Conservation (phyloP, 768 basidiomycete genomes). For the Leccinum boreale region DNA sequence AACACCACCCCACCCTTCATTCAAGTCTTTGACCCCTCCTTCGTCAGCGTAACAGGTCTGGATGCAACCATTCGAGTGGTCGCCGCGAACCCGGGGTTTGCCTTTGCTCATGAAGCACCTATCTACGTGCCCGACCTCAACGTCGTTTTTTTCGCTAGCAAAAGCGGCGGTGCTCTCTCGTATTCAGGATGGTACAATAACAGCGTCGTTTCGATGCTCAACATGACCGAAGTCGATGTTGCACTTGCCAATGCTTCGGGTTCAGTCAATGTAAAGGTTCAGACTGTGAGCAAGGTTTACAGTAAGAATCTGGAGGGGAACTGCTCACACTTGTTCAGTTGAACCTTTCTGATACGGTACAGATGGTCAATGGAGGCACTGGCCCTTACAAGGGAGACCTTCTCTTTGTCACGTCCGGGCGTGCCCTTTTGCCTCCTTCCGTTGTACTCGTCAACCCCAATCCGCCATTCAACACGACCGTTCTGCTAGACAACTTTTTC, state of each 20-base stretch:
- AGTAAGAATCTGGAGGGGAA: neutral
- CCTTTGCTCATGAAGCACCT: constrained; percentile 79
- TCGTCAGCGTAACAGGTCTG: constrained; percentile 56
- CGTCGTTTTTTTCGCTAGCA: constrained; percentile 70
- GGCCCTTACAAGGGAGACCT: constrained; percentile 58
- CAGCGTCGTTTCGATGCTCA: constrained; percentile 61
- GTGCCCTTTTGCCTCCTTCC: constrained; percentile 58
- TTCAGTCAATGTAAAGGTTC: constrained; percentile 48
- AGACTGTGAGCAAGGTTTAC: constrained; percentile 28
- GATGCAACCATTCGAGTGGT: constrained; percentile 57
- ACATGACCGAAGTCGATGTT: constrained; percentile 49
- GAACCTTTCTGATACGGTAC: constrained; percentile 51
- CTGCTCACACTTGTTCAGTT: constrained; percentile 39
- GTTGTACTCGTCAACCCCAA: constrained; percentile 62
- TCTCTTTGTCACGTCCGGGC: constrained; percentile 63
- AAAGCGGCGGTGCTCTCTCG: constrained; percentile 62
- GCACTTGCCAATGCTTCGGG: constrained; percentile 37
- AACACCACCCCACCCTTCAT: constrained; percentile 58
- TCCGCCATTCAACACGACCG: constrained; percentile 52
- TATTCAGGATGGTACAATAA: constrained; percentile 62
- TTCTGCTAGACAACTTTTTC: constrained; percentile 74
- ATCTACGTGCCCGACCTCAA: constrained; percentile 66
- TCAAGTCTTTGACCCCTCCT: constrained; percentile 51
- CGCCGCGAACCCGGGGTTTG: constrained; percentile 57
- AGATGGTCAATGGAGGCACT: constrained; percentile 72